phyloP scores from a whole-genome alignment of 2,329 filamentous ascomycete genomes.

The Plectosphaerella plurivora region DNA sequence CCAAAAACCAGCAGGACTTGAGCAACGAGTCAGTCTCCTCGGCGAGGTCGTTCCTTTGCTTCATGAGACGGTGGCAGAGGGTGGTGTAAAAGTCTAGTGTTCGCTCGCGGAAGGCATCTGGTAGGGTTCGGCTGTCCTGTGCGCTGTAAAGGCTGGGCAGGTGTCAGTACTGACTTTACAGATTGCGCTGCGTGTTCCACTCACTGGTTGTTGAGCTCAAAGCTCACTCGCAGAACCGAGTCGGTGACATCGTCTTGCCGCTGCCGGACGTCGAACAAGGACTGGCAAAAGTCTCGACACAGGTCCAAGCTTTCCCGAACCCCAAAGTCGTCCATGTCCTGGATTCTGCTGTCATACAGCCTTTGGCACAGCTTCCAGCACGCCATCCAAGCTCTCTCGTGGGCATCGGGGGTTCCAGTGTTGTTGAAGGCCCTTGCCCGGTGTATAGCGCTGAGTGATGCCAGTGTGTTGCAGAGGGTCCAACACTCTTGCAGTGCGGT shows the following conservation, averaged over 20 bases:
- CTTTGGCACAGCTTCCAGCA: conserved; percentile 93
- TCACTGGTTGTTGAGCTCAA: conserved; percentile 89
- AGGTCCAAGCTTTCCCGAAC: conserved; percentile 76
- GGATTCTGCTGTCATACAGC: conserved; percentile 76
- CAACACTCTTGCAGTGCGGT: conserved; percentile 83
- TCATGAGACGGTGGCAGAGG: conserved; percentile 93
- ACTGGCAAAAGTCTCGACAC: conserved; percentile 88
- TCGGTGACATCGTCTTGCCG: conserved; percentile 76
- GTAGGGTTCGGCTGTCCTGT: conserved; percentile 72
- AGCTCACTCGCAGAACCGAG: conserved; percentile 85
- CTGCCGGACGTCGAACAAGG: conserved; percentile 80
- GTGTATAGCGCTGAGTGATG: conserved; percentile 78
- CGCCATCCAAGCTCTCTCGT: conserved; percentile 87
- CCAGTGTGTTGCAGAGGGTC: conserved; percentile 89
- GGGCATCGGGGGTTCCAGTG: conserved; percentile 68
- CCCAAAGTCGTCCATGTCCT: conserved; percentile 60
- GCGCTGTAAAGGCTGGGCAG: conserved; percentile 71
- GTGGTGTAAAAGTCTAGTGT: conserved; percentile 95
- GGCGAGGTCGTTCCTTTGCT: conserved; percentile 73
- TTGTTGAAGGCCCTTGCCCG: conserved; percentile 74
- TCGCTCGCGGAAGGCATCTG: conserved; percentile 81
- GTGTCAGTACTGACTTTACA: background rate
- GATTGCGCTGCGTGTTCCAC: conserved; percentile 16
- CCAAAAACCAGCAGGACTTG: conserved; percentile 81
- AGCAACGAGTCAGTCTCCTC: conserved; percentile 82